These are phyloP conservation scores for Terana coerulea DNA, from an alignment of 768 basidiomycete genomes.

Conservation along the genomic window DNA sequence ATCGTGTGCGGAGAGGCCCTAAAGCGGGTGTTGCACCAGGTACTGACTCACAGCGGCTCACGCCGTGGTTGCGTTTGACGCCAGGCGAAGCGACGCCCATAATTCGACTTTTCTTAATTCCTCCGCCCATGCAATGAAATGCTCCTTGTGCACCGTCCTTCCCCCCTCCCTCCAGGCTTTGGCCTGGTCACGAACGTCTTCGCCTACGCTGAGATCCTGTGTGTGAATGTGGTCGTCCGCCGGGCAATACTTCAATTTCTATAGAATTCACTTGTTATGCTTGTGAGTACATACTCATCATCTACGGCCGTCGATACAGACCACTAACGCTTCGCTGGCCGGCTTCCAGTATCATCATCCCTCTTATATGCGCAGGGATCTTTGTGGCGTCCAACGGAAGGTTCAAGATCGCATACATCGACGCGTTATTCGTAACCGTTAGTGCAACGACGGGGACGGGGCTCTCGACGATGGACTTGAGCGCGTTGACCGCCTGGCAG, in stretches of 20 bases:
- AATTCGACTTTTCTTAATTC: no score
- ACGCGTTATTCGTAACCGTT: constrained; percentile 73
- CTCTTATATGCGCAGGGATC: constrained; percentile 75
- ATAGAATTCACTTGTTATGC: constrained; percentile 41
- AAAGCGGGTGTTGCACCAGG: no score
- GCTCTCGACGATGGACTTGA: constrained; percentile 64
- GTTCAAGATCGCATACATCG: constrained; percentile 70
- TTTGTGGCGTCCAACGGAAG: constrained; percentile 81
- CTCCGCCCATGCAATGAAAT: no score
- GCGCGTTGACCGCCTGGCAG: constrained; percentile 65
- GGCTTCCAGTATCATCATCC: constrained; percentile 61
- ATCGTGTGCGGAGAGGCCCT: no score
- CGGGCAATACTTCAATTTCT: constrained; percentile 40
- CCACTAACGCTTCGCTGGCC: background rate
- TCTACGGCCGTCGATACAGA: background rate
- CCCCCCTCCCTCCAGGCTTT: no score
- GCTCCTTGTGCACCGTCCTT: no score
- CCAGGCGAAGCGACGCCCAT: no score
- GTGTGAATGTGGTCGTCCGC: constrained; percentile 21
- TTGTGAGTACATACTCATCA: constrained; percentile 28
- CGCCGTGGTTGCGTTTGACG: no score
- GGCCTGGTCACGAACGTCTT: background rate
- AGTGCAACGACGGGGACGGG: constrained; percentile 79
- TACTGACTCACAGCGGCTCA: no score
- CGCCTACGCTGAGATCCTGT: no score